Base-by-base conservation (phyloP, 2,329 filamentous ascomycete genomes). In the Biscogniauxia sp. region DNA sequence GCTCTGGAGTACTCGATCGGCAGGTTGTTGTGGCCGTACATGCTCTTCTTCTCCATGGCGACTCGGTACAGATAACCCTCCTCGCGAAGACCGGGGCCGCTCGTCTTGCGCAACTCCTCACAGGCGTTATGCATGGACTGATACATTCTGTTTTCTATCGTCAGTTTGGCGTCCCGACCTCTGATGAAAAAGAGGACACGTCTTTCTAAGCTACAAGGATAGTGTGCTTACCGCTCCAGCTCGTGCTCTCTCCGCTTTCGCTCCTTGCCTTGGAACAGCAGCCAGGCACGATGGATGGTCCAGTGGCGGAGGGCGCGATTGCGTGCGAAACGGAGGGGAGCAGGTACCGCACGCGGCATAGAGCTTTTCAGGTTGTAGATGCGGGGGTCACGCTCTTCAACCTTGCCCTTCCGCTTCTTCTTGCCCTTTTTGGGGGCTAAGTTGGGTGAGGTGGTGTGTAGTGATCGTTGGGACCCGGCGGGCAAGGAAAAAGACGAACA, bases 261-360 rank as follows among this genome's bases (percentile, higher is more conserved):
- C 70, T 88, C 83, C 73, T 90, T 85, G 68, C 88, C 84, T 70
- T 88, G 87, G 78, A 89, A 90, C 28, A 98, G 82, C 70, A 91
- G 84, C 92, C 93, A 98, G 20, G 94, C 94, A 69, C 95, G 93
- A 82, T 98, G 93, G 77, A 99, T 98, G 56, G 95, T 98, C 95
- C 95, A 99, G 82, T 99, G 95, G 53, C 95, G 91, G 66, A 99
- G 87, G 77, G 88, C 85, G 59, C 95, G 88, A 76, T 90, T 90
- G 69, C 94, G 92, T 50, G 87, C 92, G 84, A 98, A 93, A 70
- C 92, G 90, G 66, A 99, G 85, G 0, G 95, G 93, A 0, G 84
- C 79, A 5, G 83, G 84, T 0, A 81, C 79, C n/a, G 73, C 74
- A 28, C 80, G 79, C 67, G 81, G 81, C 74, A 82, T 80, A 64